phyloP scores from a whole-genome alignment of 176 grass and related monocot genomes.

The Oryza punctata region DNA sequence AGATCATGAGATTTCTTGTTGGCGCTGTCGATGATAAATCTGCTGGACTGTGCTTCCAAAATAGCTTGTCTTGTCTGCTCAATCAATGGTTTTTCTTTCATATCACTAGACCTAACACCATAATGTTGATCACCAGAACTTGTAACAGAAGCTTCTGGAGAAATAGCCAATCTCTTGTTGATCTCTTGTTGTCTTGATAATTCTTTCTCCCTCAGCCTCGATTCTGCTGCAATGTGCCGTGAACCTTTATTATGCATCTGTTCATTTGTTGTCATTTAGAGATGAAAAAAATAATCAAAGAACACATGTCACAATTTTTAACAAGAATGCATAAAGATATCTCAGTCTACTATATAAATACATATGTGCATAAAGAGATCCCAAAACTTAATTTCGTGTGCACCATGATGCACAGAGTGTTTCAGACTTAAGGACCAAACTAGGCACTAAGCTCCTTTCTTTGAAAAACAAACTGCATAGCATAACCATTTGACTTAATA shows the following conservation, averaged over 20 bases:
- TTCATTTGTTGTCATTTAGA: slow-evolving; percentile 12
- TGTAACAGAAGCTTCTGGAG: slow-evolving; percentile 43
- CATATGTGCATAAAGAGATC: too few relatives aligned
- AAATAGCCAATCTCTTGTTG: slow-evolving; percentile 66
- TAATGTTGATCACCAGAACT: slow-evolving; percentile 12
- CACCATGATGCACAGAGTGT: too few relatives aligned
- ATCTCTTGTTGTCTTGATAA: slow-evolving; percentile 60
- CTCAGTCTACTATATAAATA: neutral
- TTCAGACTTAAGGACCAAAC: neutral
- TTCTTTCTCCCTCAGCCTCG: slow-evolving; percentile 53
- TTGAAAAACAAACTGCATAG: neutral
- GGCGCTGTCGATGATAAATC: slow-evolving; percentile 40
- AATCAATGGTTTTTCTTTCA: slow-evolving; percentile 61
- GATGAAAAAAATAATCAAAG: slow-evolving; percentile 21
- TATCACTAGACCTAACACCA: slow-evolving; percentile 1
- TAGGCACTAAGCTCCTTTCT: neutral
- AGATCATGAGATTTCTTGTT: slow-evolving; percentile 28
- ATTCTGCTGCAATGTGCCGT: slow-evolving; percentile 64
- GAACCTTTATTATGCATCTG: slow-evolving; percentile 87
- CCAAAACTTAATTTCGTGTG: neutral
- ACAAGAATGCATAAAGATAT: slow-evolving; percentile 15
- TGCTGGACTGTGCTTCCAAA: slow-evolving; percentile 62
- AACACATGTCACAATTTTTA: neutral
- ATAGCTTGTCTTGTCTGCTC: slow-evolving; percentile 53
- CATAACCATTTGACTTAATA: neutral